phyloP scores from a whole-genome alignment of 2,329 filamentous ascomycete genomes.

The Talaromyces albobiverticillius region DNA sequence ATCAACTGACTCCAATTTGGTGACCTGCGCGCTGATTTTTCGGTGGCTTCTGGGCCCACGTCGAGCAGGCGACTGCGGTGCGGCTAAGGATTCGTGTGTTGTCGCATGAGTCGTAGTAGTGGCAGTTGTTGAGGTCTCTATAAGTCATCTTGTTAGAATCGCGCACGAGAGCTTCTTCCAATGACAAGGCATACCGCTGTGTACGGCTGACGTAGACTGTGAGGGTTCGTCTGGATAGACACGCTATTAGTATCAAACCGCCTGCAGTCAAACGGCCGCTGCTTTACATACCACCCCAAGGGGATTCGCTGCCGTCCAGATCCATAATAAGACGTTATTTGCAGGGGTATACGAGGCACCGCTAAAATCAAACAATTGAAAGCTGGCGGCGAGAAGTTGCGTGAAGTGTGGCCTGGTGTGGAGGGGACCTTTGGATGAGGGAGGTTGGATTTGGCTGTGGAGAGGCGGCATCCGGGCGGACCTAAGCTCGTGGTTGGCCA shows the following conservation, averaged over 20 bases:
- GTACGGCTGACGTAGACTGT: conserved; percentile 32
- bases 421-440: conserved; percentile 15
- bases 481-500: conserved; percentile 11
- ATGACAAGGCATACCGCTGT: conserved; percentile 27
- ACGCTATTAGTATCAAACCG: conserved; percentile 8
- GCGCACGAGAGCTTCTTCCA: background rate
- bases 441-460: conserved; percentile 10
- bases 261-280: background rate
- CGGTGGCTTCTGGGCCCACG: conserved; percentile 53
- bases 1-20: conserved; percentile 61
- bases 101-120: conserved; percentile 28
- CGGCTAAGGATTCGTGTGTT: conserved; percentile 38
- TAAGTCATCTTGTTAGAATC: conserved; percentile 11
- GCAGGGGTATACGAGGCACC: background rate
- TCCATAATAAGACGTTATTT: conserved; percentile 29
- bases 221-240: conserved; percentile 44
- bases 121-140: conserved; percentile 19
- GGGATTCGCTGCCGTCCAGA: conserved; percentile 45
- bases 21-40: conserved; percentile 59
- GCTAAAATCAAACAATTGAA: background rate
- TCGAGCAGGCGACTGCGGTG: conserved; percentile 47
- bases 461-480: conserved; percentile 2
- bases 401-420: background rate
- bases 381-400: conserved; percentile 1
- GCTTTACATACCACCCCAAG: conserved; percentile 47